phyloP scores from a whole-genome alignment of 176 grass and related monocot species.

The Themeda triandra region DNA sequence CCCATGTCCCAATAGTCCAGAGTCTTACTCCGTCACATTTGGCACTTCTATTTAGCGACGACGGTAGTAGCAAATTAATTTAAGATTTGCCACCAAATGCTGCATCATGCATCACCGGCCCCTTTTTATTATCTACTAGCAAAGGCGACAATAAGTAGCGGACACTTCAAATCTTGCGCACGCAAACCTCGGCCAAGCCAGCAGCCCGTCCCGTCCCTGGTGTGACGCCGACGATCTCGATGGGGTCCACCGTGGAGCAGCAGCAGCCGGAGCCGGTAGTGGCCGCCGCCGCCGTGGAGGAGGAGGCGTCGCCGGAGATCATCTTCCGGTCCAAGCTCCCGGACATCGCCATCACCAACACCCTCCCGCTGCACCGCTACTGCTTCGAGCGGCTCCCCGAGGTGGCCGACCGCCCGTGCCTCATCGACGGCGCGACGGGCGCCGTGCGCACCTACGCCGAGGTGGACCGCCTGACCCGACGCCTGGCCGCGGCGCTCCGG shows the following conservation, averaged over 20 bases:
- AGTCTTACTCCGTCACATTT: background rate
- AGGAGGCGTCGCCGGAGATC: conserved; percentile 15
- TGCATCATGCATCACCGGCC: background rate
- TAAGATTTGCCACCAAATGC: background rate
- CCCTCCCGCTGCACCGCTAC: conserved; percentile 47
- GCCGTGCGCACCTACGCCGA: conserved; percentile 34
- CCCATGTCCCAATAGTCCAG: background rate
- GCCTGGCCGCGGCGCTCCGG: conserved; percentile 25
- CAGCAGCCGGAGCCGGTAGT: background rate
- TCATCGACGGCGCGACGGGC: conserved; percentile 37
- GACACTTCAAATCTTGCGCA: background rate
- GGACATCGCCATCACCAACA: conserved; percentile 45
- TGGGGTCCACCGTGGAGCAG: background rate
- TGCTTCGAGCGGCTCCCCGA: conserved; percentile 50
- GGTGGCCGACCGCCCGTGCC: conserved; percentile 29
- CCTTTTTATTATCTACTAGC: no score
- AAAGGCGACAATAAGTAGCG: background rate
- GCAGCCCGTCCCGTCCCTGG: no score
- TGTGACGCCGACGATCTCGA: conserved; percentile 7
- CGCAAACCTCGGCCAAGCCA: background rate
- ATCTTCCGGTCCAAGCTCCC: conserved; percentile 47
- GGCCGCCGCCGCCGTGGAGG: background rate
- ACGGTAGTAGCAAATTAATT: no score
- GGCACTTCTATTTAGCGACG: background rate
- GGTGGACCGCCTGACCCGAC: conserved; percentile 25